These are phyloP conservation scores for Podila clonocystis DNA, from an alignment of 192 early-diverging fungal genomes.

Conservation along the genomic window DNA sequence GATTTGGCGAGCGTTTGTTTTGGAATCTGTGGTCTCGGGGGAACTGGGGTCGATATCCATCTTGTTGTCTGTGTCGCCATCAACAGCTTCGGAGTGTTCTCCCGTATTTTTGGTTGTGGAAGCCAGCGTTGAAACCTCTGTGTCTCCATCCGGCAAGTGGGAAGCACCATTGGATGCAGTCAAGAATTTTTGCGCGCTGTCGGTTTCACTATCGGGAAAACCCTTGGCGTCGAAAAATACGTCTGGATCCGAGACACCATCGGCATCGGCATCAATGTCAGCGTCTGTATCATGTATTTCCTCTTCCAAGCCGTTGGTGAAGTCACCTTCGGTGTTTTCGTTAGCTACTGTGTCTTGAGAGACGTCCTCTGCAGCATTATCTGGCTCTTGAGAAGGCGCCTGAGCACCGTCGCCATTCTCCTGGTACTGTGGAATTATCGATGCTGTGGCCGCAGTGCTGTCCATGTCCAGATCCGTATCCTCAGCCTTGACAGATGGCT, in stretches of 20 bases:
- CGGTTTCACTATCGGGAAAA: conserved; percentile 20
- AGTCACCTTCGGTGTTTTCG: not conserved
- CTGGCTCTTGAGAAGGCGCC: not conserved
- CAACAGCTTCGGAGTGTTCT: no score
- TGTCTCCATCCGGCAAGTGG: no score
- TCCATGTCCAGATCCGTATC: conserved; percentile 6
- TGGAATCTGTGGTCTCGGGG: no score
- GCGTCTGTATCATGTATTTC: not conserved
- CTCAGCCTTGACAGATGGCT: conserved; percentile 3
- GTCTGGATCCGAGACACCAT: conserved; percentile 28
- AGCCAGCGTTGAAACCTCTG: no score
- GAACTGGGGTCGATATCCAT: no score
- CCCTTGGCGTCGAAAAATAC: conserved; percentile 49
- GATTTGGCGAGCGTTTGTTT: no score
- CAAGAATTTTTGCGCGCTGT: not conserved
- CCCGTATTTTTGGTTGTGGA: no score
- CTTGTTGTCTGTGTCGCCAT: no score
- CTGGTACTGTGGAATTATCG: no score
- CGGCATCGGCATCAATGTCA: conserved; percentile 4
- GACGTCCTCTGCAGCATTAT: not conserved
- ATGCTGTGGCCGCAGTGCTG: not conserved
- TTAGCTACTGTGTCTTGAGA: conserved; percentile 4
- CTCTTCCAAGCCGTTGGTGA: not conserved
- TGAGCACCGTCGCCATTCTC: not conserved
- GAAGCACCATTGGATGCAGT: no score